A percentile compares a stretch with the other conserved stretches of the same genome.
These are phyloP conservation scores for Phytophthora aleatoria DNA, from an alignment of 352 stramenopile genomes.

Conservation along the genomic window DNA sequence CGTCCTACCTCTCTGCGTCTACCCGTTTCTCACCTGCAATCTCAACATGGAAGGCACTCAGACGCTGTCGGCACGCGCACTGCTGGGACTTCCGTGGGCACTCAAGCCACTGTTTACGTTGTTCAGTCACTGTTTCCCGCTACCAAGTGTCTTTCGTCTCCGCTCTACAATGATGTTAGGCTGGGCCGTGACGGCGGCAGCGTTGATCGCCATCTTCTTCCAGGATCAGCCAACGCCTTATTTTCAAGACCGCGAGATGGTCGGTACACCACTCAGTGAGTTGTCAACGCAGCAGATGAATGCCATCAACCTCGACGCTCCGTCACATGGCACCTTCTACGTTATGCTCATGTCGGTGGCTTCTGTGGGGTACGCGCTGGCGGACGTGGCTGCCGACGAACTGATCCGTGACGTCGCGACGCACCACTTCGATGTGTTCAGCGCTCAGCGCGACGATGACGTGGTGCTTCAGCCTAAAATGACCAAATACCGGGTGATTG, in stretches of 20 bases:
- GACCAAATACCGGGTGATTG: conserved; percentile 38
- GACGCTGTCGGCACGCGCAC: conserved; percentile 47
- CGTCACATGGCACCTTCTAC: conserved; percentile 45
- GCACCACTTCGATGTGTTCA: conserved; percentile 7
- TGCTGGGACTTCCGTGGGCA: conserved; percentile 54
- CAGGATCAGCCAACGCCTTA: conserved; percentile 45
- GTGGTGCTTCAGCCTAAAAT: conserved; percentile 40
- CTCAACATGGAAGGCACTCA: conserved; percentile 72
- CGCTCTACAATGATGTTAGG: conserved; percentile 45
- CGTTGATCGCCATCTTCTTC: conserved; percentile 40
- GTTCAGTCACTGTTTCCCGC: conserved; percentile 37
- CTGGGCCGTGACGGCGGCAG: conserved; percentile 38
- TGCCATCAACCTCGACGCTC: conserved; percentile 50
- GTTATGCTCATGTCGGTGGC: conserved; percentile 71
- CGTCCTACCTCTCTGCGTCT: conserved; percentile 53
- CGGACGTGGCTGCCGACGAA: conserved; percentile 73
- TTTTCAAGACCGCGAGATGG: conserved; percentile 39
- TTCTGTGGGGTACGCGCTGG: conserved; percentile 70
- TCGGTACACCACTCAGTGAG: conserved; percentile 26
- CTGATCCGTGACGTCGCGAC: conserved; percentile 43
- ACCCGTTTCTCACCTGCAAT: conserved; percentile 66
- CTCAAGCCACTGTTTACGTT: conserved; percentile 54
- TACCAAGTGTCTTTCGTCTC: conserved; percentile 19
- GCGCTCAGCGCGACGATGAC: conserved; percentile 22
- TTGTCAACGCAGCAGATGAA: conserved; percentile 35